Conservation (phyloP, 2,329 filamentous ascomycete genomes). For the Cercospora brassicicola region DNA sequence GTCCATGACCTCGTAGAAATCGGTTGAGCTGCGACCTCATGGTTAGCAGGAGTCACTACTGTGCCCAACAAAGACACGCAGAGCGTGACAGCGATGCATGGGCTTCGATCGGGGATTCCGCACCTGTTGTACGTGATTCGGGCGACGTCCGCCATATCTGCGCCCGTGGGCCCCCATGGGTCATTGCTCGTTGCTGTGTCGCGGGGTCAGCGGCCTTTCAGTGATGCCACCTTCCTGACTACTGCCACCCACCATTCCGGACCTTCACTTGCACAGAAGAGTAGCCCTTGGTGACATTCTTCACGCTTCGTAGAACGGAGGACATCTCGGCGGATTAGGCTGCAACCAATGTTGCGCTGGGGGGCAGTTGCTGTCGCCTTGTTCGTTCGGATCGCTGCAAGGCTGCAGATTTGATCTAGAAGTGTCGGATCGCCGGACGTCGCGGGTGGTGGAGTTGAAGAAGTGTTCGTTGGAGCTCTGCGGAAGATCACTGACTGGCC, state of each 20-base stretch:
- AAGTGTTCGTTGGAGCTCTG: neutral
- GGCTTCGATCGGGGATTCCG: constrained; percentile 36
- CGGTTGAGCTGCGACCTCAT: constrained; percentile 67
- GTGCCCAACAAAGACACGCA: neutral
- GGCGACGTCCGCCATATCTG: constrained; percentile 98
- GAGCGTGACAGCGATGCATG: neutral
- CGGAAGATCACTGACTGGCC: constrained; percentile 2
- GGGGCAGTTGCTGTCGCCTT: neutral
- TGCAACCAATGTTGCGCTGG: constrained; percentile 19
- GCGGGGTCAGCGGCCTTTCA: constrained; percentile 29
- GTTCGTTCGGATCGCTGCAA: neutral
- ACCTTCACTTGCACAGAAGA: constrained; percentile 96
- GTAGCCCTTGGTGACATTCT: constrained; percentile 99
- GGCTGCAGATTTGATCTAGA: neutral
- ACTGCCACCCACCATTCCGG: constrained; percentile 70
- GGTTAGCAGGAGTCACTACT: neutral
- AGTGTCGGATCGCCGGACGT: neutral
- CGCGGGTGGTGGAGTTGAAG: neutral
- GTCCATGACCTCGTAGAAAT: constrained; percentile 99
- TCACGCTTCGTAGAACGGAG: constrained; percentile 94
- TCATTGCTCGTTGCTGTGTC: constrained; percentile 93
- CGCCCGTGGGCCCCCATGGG: constrained; percentile 95
- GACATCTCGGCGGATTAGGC: constrained; percentile 65
- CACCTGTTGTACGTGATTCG: constrained; percentile 98
- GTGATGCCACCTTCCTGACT: constrained; percentile 28